Evolutionary conservation across 2,329 filamentous ascomycete species (phyloP), one percentile per base, ranked within the genome.

Genomic region (Diplodia sapinea): DNA sequence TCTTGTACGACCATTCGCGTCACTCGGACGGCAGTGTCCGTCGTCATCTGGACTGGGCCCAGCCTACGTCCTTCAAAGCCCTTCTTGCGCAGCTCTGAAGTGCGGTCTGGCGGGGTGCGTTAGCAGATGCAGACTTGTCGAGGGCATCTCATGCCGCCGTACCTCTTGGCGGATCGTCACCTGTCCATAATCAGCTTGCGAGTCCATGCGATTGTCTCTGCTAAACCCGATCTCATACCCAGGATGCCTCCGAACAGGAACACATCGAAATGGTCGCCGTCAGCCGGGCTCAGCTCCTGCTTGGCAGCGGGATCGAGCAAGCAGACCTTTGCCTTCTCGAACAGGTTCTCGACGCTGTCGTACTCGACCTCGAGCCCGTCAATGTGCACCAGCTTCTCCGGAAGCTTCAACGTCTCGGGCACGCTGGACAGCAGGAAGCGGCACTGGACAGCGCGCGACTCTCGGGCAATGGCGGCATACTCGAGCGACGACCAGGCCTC

Each of bases 241-340:
- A 99, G 82, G 74, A 99, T 99, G 15, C 95, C 95, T 55, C 95
- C 95, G 81, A 99, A 99, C 55, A 99, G 82, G 77, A 98, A 99
- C 11, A 92, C 90, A 74, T 96, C 92, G 79, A 99, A 99, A 2
- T 78, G 81, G 40, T 91, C 87, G 26, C 88, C 92, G 80, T 99
- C 95, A 68, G 91, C 89, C 0, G 95, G 95, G 57, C 86, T 87
- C 73, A 99, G 80, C 75, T 99, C 95, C 75, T 89, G 88, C 70
- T 86, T 84, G 4, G 93, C 95, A 52, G 91, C 84, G 1, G 95
- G 95, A 79, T 99, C 95, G 57, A 99, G 84, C 70, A 99, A 84
- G 77, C 95, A 98, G 56, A 98, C 91, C 70, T 87, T 87, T 66
- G 87, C 84, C 80, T 94, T 94, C 31, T 85, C 83, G 77, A 94